phyloP scores from a whole-genome alignment of 495 filamentous ascomycete genomes.

The Xeromyces bisporus region DNA sequence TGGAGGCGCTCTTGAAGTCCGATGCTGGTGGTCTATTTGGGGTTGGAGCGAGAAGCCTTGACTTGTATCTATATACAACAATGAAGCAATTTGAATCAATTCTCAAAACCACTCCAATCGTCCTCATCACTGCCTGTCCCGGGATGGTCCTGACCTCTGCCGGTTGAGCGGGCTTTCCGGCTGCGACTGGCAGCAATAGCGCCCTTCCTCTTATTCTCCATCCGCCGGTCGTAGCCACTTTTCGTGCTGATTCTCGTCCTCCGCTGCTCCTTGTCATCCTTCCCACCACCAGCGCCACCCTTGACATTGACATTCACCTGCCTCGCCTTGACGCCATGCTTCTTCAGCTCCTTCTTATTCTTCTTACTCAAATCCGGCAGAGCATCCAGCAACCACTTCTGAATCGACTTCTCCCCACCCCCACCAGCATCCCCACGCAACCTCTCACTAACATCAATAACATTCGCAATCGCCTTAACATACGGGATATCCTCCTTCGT shows the following conservation, averaged over 20 bases:
- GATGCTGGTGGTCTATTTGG: slow-evolving; percentile 55
- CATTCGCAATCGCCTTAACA: slow-evolving; percentile 81
- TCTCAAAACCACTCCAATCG: slow-evolving; percentile 51
- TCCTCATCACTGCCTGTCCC: slow-evolving; percentile 21
- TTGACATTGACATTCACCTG: slow-evolving; percentile 26
- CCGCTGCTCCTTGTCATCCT: slow-evolving; percentile 23
- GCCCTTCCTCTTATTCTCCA: slow-evolving; percentile 59
- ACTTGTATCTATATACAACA: slow-evolving; percentile 6
- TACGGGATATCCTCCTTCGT: slow-evolving; percentile 87
- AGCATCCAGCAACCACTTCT: slow-evolving; percentile 79
- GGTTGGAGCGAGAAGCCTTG: slow-evolving; percentile 31
- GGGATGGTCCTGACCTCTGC: slow-evolving; percentile 10
- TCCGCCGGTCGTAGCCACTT: slow-evolving; percentile 68
- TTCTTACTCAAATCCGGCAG: slow-evolving; percentile 70
- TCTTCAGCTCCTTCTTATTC: slow-evolving; percentile 66
- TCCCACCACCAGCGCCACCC: too few relatives aligned
- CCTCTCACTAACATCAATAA: slow-evolving; percentile 72
- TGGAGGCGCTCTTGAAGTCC: slow-evolving; percentile 34
- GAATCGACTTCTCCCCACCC: slow-evolving; percentile 35
- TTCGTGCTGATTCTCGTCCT: slow-evolving; percentile 68
- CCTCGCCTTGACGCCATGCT: slow-evolving; percentile 62
- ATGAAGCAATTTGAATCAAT: slow-evolving; percentile 19
- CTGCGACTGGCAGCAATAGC: slow-evolving; percentile 57
- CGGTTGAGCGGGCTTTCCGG: too few relatives aligned
- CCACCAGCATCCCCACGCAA: slow-evolving; percentile 24